Base-by-base conservation (phyloP, 306 rosid genomes). In the Acacia acuminata region DNA sequence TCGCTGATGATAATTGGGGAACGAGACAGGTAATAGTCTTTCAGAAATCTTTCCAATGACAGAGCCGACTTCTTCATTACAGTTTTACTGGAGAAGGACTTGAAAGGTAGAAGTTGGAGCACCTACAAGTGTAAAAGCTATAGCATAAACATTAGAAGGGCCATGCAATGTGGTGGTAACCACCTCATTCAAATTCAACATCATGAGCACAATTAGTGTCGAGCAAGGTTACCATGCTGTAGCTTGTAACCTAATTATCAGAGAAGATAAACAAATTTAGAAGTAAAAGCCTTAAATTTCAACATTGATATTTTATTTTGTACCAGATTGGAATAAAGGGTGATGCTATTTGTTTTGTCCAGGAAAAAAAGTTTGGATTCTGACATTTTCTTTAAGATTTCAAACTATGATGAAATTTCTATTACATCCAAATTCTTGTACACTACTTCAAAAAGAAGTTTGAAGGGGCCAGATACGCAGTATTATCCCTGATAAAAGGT, bases 1-100 rank as follows among this genome's bases (percentile, higher is more conserved):
- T 92, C 97, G 40, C 87, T 89, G 73, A 96, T 82, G 45, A 96
- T 84, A 44, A 96, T 94, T 0, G 98, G 99, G 55, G 58, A 77
- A 79, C 91, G 92, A 3, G 94, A 58, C 74, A 88, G 71, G 83
- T 87, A 89, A 86, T 89, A 85, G n/a, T 94, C 94, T 38, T 85
- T 83, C 80, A 92, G 64, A 86, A 96, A 96, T 36, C 89, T 91
- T 81, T 96, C 99, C 84, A 94, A 65, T 19, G 97, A 94, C 10
- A 91, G 73, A n/a, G 71, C 88, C 0, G 91, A 84, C 83, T 82
- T 94, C 92, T 89, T 96, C 82, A 24, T 85, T 71, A 91, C 93
- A 73, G 86, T 78, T 87, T 89, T 91, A 43, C 85, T 73, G 78
- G 93, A 82, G 65, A 92, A 89, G 32, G 99, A 91, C 81, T 94